Evolutionary conservation across 2,329 filamentous ascomycete genomes (phyloP).

Genomic region (Cercospora beticola): DNA sequence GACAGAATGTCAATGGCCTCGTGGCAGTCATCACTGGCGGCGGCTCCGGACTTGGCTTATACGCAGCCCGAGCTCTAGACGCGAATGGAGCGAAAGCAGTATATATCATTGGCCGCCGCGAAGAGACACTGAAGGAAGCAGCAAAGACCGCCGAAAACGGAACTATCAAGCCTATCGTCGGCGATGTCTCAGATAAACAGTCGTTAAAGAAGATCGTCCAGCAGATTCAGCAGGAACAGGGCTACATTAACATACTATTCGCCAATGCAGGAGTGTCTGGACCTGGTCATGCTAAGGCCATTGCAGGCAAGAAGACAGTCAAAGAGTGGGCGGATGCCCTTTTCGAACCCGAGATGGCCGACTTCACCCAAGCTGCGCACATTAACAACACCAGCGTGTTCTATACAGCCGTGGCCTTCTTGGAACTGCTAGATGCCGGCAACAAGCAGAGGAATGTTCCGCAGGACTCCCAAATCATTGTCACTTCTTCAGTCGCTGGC

Average conservation of each 20-base stretch:
- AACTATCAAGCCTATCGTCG: constrained; percentile 47
- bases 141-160: constrained; percentile 40
- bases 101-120: constrained; percentile 55
- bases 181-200: constrained; percentile 48
- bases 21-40: constrained; percentile 57
- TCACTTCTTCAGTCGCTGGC: constrained; percentile 50
- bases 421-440: constrained; percentile 43
- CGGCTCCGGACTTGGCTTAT: constrained; percentile 52
- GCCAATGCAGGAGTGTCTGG: constrained; percentile 38
- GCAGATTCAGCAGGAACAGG: constrained; percentile 40
- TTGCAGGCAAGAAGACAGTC: constrained; percentile 18
- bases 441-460: constrained; percentile 43
- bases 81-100: constrained; percentile 54
- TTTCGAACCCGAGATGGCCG: constrained; percentile 31
- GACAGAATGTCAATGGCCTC: constrained; percentile 48
- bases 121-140: constrained; percentile 47
- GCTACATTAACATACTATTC: constrained; percentile 39
- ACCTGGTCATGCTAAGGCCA: constrained; percentile 23
- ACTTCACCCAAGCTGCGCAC: constrained; percentile 39
- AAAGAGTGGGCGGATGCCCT: constrained; percentile 26
- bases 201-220: constrained; percentile 43
- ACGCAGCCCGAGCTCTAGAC: constrained; percentile 45
- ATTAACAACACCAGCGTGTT: constrained; percentile 43
- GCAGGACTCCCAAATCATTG: constrained; percentile 46
- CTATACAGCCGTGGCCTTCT: constrained; percentile 44